Base-by-base conservation (phyloP, 768 basidiomycete genomes). In the Naematelia encephala region DNA sequence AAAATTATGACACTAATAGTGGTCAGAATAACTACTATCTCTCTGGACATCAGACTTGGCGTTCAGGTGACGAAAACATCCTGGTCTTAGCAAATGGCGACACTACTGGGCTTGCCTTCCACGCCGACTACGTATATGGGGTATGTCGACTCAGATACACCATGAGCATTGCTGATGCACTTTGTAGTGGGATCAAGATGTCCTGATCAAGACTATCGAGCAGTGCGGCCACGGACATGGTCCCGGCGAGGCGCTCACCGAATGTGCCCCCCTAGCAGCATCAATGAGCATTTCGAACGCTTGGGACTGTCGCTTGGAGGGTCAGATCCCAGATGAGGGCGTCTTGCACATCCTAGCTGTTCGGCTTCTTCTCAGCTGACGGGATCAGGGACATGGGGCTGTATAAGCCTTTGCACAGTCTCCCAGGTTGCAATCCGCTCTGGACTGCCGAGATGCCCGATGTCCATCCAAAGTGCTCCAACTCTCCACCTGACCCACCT, bases 361-460 rank as follows among this genome's bases (percentile, higher is more conserved):
- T 21, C 5, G n/a, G 46, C 39, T 43, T 11, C 19, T 26, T 19
- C 19, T 5, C 3, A 5, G 54, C 58, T 67, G 56, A 64, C 39
- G 5, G n/a, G 5, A 21, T 10, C 16, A 70, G 69, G 60, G 67
- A 71, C 45, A 60, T 74, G n/a, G 72, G 72, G 4, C 53, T 68
- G 4, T 60, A 52, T 44, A 39, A 59, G 25, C 65, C 72, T 16
- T 51, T 74, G 30, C 23, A 43, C 25, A 57, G 54, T 5, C 63
- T 74, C 0, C 72, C 72, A 13, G 72, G 72, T 23, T 74, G 72
- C 51, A 74, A 74, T 54, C 62, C 63, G 3, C 49, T 71, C 25
- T 74, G 72, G 72, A 60, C 57, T 19, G 51, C 53, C 46, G 23
- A 46, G 1, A 45, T 51, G 22, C 23, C 43, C n/a, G 44, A 48